Evolutionary conservation across 345 rosid species (phyloP).

Genomic region (Aethionema arabicum): DNA sequence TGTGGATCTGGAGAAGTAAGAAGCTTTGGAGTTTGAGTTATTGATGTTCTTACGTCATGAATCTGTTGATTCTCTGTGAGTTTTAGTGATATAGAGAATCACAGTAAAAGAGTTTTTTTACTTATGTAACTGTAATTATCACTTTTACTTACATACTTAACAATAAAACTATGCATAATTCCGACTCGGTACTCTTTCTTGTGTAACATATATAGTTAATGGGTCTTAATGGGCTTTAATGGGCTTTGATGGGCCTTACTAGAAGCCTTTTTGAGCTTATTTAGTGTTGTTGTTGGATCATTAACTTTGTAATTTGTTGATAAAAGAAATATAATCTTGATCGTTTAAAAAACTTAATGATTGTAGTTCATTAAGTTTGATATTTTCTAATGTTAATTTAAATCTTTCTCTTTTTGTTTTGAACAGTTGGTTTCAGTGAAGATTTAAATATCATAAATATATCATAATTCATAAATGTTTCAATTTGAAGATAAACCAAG

Average conservation of each 20-base stretch:
- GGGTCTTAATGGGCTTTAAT: not conserved
- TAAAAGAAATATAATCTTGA: too few species aligned
- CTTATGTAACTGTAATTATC: not conserved
- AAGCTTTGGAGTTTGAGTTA: not conserved
- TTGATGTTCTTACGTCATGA: not conserved
- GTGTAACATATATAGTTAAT: not conserved
- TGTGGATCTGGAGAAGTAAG: constrained; percentile 21
- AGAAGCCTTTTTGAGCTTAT: not conserved
- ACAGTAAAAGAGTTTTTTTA: not conserved
- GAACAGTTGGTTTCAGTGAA: too few species aligned
- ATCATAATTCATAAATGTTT: too few species aligned
- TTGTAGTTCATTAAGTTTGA: too few species aligned
- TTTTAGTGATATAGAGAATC: constrained; percentile 31
- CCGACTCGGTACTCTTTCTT: not conserved
- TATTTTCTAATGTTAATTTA: too few species aligned
- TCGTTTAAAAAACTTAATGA: too few species aligned
- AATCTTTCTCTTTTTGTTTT: too few species aligned
- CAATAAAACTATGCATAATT: too few species aligned
- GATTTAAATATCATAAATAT: too few species aligned
- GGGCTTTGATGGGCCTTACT: not conserved
- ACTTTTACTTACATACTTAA: not conserved
- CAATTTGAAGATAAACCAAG: too few species aligned
- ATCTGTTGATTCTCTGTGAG: constrained; percentile 22
- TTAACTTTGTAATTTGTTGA: not conserved
- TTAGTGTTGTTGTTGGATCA: not conserved